A percentile compares a stretch with the other conserved stretches of the same genome.
phyloP scores from a whole-genome alignment of 345 rosid species.

The Mercurialis annua region DNA sequence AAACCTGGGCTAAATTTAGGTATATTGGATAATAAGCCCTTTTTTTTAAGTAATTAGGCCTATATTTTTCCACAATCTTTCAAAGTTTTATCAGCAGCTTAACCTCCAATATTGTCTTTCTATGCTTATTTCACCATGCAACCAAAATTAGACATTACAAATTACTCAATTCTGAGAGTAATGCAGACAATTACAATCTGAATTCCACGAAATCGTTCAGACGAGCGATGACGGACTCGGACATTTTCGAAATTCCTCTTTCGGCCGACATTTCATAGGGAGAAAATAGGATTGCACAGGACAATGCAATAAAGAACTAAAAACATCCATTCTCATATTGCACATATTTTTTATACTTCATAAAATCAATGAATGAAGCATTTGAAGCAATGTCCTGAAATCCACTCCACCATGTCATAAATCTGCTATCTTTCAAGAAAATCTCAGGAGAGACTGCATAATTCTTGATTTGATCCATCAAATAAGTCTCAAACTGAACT shows the following conservation, averaged over 20 bases:
- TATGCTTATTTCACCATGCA: too few species aligned
- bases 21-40: too few species aligned
- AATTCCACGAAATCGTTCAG: too few species aligned
- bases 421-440: conserved; percentile 53
- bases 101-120: too few species aligned
- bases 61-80: too few species aligned
- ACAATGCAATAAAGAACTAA: background rate
- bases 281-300: too few species aligned
- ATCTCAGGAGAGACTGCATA: conserved; percentile 64
- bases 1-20: too few species aligned
- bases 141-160: background rate
- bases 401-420: conserved; percentile 65
- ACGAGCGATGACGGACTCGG: too few species aligned
- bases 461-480: conserved; percentile 33
- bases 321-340: conserved; percentile 29
- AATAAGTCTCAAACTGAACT: conserved; percentile 36
- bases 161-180: background rate
- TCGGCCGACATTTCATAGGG: too few species aligned
- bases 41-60: too few species aligned
- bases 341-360: conserved; percentile 29
- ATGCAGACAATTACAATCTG: background rate
- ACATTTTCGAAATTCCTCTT: too few species aligned
- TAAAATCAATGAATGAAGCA: conserved; percentile 35
- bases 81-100: too few species aligned
- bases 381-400: conserved; percentile 28